These are phyloP conservation scores for Tylopilus balloui DNA, from an alignment of 768 basidiomycete species.

Conservation along the genomic window DNA sequence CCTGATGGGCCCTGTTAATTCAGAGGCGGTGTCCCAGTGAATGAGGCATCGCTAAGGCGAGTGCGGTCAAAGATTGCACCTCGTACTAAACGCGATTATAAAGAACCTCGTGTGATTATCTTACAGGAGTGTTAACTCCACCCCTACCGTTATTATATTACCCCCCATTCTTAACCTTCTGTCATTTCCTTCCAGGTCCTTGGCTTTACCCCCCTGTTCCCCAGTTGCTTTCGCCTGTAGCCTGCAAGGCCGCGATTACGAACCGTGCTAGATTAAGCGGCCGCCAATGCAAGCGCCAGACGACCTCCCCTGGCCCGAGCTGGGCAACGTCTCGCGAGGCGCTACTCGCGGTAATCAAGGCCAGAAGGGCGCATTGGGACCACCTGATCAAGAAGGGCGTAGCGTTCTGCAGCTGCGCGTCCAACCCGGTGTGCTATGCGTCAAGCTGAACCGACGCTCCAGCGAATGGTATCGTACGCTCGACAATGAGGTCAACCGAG, in stretches of 20 bases:
- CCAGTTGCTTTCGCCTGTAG: conserved; percentile 3
- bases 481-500: conserved; percentile 73
- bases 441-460: conserved; percentile 66
- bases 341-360: conserved; percentile 84
- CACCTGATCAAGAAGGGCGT: conserved; percentile 71
- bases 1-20: conserved; percentile 28
- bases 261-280: conserved; percentile 5
- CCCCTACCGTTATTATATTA: conserved; percentile 29
- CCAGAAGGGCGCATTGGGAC: conserved; percentile 72
- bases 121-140: conserved; percentile 37
- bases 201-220: conserved; percentile 13
- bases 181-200: conserved; percentile 9
- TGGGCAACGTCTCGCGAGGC: conserved; percentile 79
- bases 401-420: conserved; percentile 75
- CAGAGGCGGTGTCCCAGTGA: conserved; percentile 32
- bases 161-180: conserved; percentile 19
- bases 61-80: conserved; percentile 23
- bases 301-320: conserved; percentile 83
- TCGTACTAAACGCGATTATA: conserved; percentile 32
- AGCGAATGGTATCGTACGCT: conserved; percentile 82
- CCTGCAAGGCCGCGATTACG: conserved; percentile 3
- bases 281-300: conserved; percentile 45
- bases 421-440: conserved; percentile 77
- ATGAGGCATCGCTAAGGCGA: conserved; percentile 35
- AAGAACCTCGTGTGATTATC: conserved; percentile 33